These are phyloP conservation scores for Neofusicoccum laricinum DNA, from an alignment of 2,329 filamentous ascomycete species.

Conservation along the genomic window DNA sequence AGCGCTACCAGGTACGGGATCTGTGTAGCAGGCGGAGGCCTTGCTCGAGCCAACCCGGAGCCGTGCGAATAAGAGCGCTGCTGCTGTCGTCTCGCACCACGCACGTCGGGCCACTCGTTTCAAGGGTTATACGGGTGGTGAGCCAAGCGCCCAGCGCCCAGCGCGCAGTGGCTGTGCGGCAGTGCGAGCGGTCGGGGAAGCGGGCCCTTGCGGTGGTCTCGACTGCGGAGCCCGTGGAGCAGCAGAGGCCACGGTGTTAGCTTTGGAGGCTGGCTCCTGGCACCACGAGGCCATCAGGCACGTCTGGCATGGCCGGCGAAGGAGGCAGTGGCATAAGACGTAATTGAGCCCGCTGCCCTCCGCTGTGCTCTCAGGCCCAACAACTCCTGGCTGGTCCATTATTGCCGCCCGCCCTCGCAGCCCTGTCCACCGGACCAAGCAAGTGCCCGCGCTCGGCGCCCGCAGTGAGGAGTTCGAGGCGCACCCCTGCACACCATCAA, in stretches of 20 bases:
- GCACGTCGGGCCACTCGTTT: neutral
- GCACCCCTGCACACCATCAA: constrained; percentile 5
- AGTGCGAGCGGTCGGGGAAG: too few species aligned
- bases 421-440: neutral
- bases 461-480: neutral
- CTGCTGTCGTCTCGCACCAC: neutral
- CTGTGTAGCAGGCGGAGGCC: neutral
- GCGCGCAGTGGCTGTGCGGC: neutral
- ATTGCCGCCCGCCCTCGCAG: constrained; percentile 1
- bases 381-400: neutral
- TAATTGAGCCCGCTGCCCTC: neutral
- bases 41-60: neutral
- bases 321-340: neutral
- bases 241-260: too few species aligned
- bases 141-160: neutral
- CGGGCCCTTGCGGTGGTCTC: too few species aligned
- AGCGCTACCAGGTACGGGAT: constrained; percentile 6
- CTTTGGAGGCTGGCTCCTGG: too few species aligned
- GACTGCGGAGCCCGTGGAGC: too few species aligned
- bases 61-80: neutral
- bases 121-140: neutral
- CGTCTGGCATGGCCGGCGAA: too few species aligned
- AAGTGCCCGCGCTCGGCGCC: neutral
- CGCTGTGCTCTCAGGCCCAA: neutral
- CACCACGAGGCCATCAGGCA: too few species aligned